phyloP scores from a whole-genome alignment of 1,139 yeast species.

The Blastobotrys ciferrii region DNA sequence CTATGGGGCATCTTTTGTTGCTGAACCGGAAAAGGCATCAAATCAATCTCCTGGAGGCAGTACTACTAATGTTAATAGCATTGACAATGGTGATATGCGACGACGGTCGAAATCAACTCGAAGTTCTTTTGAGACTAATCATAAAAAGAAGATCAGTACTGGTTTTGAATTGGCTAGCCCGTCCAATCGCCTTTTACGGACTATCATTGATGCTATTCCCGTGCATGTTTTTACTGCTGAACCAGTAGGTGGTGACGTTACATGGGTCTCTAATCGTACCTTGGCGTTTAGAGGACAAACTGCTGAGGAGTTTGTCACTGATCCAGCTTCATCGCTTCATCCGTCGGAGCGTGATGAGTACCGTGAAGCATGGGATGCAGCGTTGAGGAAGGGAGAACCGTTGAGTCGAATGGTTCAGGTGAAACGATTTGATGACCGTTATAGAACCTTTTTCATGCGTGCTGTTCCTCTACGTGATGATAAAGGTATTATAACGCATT shows the following conservation, averaged over 20 bases:
- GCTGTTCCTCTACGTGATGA: conserved; percentile 37
- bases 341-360: conserved; percentile 33
- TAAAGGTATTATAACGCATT: conserved; percentile 35
- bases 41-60: not conserved
- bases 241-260: conserved; percentile 34
- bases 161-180: conserved; percentile 23
- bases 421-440: conserved; percentile 36
- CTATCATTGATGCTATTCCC: conserved; percentile 39
- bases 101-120: not conserved
- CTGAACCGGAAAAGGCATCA: conserved; percentile 20
- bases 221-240: conserved; percentile 38
- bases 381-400: conserved; percentile 34
- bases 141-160: not conserved
- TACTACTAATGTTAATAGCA: not conserved
- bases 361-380: conserved; percentile 31
- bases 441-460: conserved; percentile 34
- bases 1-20: conserved; percentile 25
- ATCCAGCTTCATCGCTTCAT: conserved; percentile 31
- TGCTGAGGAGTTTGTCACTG: conserved; percentile 31
- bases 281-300: conserved; percentile 36
- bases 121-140: conserved; percentile 2
- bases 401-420: conserved; percentile 33
- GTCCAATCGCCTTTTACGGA: conserved; percentile 31
- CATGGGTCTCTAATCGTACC: conserved; percentile 39
- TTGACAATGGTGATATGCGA: conserved; percentile 3